These are phyloP conservation scores for Clitopilus passeckerianus DNA, from an alignment of 768 basidiomycete species.

Conservation along the genomic window DNA sequence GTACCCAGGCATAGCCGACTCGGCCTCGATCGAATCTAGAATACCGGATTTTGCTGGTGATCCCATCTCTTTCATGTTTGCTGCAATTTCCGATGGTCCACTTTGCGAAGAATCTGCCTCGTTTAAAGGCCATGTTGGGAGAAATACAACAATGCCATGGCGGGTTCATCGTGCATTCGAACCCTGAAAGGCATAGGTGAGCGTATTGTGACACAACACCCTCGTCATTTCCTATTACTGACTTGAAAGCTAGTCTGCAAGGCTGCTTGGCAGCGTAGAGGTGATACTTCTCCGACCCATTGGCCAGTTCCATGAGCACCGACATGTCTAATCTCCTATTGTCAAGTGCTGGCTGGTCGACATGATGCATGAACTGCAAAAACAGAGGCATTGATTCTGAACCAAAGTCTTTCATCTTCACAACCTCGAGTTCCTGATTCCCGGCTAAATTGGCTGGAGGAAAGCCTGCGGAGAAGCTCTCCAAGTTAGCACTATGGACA, in stretches of 20 bases:
- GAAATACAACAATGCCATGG: background rate
- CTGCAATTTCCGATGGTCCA: background rate
- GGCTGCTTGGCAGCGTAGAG: background rate
- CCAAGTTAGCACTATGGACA: background rate
- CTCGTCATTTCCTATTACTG: background rate
- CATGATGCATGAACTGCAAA: background rate
- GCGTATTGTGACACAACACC: no score
- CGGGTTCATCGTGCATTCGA: background rate
- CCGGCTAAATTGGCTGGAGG: background rate
- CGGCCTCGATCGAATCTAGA: no score
- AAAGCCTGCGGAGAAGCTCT: background rate
- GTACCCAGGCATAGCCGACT: no score
- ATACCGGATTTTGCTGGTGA: no score
- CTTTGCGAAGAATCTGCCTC: background rate
- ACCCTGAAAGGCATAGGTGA: background rate
- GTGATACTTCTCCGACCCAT: background rate
- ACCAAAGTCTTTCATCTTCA: background rate
- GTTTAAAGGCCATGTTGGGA: background rate
- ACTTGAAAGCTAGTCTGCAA: background rate
- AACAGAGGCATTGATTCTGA: background rate
- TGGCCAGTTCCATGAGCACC: background rate
- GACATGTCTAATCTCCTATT: background rate
- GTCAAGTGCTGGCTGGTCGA: background rate
- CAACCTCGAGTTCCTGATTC: background rate
- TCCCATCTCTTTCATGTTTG: background rate